phyloP scores from a whole-genome alignment of 192 early-diverging fungal genomes.

The Backusella tuberculispora region DNA sequence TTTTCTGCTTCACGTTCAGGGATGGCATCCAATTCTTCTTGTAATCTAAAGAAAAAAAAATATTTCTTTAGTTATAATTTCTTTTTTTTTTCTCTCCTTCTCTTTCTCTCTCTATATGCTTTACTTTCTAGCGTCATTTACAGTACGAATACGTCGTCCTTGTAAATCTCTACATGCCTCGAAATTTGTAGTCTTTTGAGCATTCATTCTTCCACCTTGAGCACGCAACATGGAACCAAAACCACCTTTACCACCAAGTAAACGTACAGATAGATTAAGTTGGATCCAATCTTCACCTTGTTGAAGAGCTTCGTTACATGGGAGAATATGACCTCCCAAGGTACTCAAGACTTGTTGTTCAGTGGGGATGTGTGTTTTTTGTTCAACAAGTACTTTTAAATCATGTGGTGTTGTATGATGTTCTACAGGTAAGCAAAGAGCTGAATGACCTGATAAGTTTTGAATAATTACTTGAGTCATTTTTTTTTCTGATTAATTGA shows the following conservation, averaged over 20 bases:
- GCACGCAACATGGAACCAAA: slow-evolving; percentile 95
- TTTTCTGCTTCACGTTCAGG: slow-evolving; percentile 68
- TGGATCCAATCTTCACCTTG: slow-evolving; percentile 15
- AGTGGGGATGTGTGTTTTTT: slow-evolving; percentile 47
- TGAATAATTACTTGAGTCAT: slow-evolving; percentile 23
- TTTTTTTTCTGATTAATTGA: not conserved
- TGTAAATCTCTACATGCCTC: slow-evolving; percentile 94
- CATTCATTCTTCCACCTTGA: slow-evolving; percentile 87
- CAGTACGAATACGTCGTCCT: slow-evolving; percentile 84
- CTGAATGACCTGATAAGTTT: not conserved
- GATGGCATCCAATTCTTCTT: slow-evolving; percentile 71
- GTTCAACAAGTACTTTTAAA: slow-evolving; percentile 32
- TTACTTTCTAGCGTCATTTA: slow-evolving; percentile 89
- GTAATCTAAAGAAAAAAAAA: slow-evolving; percentile 49
- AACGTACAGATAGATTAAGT: slow-evolving; percentile 54
- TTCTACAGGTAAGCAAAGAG: slow-evolving; percentile 18
- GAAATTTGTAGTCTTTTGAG: slow-evolving; percentile 88
- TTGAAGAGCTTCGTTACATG: slow-evolving; percentile 44
- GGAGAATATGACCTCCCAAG: slow-evolving; percentile 41
- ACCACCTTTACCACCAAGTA: slow-evolving; percentile 93
- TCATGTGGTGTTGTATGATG: not conserved
- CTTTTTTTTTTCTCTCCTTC: slow-evolving; percentile 27
- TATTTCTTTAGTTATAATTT: not conserved
- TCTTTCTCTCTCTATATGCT: slow-evolving; percentile 26
- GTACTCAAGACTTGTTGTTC: slow-evolving; percentile 48